Base-by-base conservation (phyloP, 176 grass and related monocot genomes). In the Eragrostis curvula region DNA sequence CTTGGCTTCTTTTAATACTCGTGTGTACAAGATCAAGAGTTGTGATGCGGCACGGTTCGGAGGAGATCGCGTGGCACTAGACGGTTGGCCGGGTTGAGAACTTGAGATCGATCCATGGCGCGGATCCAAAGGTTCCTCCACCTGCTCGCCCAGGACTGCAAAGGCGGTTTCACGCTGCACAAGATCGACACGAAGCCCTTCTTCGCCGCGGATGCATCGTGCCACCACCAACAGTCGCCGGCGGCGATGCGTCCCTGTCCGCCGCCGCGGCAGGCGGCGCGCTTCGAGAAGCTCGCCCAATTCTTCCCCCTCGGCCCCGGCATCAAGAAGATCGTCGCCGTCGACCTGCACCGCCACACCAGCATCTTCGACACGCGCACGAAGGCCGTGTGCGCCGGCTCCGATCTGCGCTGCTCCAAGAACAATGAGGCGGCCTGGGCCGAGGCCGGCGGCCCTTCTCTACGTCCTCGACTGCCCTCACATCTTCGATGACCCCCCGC, bases 361-460 rank as follows among this genome's bases (percentile, higher is more conserved):
- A 12, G 47, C 68, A 71, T 49, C 24, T 47, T 48, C 68, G 68
- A 62, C 43, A 71, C 44, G 44, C 7, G 68, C 43, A 29, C 44
- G 41, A 18, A 0, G 2, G 2, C 24, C 6, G 44, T 71, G 44
- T 43, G 44, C 68, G 68, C 68, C 23, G 68, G 68, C 2, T 6
- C 23, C 68, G 68, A 71, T 13, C 7, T 16, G 12, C 44, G 7
- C 24, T 3, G 48, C 68, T 21, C 9, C 44, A 12, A 2, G 46
- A 71, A 44, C 3, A 0, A 5, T 1, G 44, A 23, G 13, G 0
- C 6, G 13, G 14, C 23, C 23, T 71, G 68, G 68, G 68, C 68
- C 3, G 46, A 72, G 70, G 70, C 46, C 47, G 70, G 25, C 15
- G 47, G 70, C 70, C 30, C 30, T 46, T 46, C 70, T 72, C 46